phyloP scores from a whole-genome alignment of 2,329 filamentous ascomycete genomes.

The Hymenoscyphus scutula region DNA sequence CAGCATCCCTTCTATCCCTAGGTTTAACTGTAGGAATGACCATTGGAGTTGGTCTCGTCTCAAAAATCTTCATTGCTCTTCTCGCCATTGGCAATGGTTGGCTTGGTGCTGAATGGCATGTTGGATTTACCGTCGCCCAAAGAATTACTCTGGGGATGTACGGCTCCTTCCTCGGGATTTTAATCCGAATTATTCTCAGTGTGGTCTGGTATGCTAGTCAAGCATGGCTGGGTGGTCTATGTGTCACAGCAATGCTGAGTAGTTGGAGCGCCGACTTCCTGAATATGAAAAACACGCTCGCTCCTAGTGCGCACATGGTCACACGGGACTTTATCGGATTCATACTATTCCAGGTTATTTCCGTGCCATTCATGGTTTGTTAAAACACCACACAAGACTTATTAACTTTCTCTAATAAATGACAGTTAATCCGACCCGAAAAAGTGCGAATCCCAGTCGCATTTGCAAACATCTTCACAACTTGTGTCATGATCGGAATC shows the following conservation, averaged over 20 bases:
- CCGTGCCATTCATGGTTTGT: constrained; percentile 31
- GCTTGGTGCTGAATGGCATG: constrained; percentile 42
- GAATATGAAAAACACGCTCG: constrained; percentile 38
- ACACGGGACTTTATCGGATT: constrained; percentile 39
- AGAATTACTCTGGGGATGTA: constrained; percentile 41
- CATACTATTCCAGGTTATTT: constrained; percentile 38
- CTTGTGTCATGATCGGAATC: constrained; percentile 24
- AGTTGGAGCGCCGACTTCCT: constrained; percentile 38
- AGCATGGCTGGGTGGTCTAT: constrained; percentile 33
- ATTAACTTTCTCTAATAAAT: not conserved
- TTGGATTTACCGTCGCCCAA: constrained; percentile 43
- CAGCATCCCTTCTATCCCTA: constrained; percentile 36
- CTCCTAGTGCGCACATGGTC: constrained; percentile 36
- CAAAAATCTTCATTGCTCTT: constrained; percentile 39
- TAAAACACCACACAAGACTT: not conserved
- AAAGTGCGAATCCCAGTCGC: constrained; percentile 38
- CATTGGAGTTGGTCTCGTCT: constrained; percentile 41
- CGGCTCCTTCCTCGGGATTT: constrained; percentile 38
- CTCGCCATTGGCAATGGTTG: constrained; percentile 40
- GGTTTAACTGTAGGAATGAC: constrained; percentile 44
- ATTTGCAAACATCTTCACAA: constrained; percentile 43
- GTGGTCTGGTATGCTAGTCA: constrained; percentile 39
- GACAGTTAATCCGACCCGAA: constrained; percentile 40
- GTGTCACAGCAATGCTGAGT: constrained; percentile 41
- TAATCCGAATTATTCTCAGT: constrained; percentile 39